Conservation (phyloP, 2,329 filamentous ascomycete species). For the Chrysosporium queenslandicum region DNA sequence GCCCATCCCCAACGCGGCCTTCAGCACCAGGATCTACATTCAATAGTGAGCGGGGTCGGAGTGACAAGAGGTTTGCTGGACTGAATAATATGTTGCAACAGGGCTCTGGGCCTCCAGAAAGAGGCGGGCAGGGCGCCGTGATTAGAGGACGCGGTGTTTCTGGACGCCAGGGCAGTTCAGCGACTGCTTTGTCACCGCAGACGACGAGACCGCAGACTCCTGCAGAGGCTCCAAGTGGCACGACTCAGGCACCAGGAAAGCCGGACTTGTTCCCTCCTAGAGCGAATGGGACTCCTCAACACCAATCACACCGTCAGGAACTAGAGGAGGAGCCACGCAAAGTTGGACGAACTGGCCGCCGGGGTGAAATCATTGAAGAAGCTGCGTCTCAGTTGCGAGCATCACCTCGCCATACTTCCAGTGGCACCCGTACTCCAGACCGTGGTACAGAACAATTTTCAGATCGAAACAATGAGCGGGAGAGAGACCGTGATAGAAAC, state of each 20-base stretch:
- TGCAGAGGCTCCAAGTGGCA: constrained; percentile 22
- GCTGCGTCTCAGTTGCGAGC: constrained; percentile 26
- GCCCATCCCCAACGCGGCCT: constrained; percentile 29
- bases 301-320: constrained; percentile 18
- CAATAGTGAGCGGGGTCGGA: constrained; percentile 32
- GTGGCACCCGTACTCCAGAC: constrained; percentile 19
- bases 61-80: constrained; percentile 40
- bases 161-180: constrained; percentile 26
- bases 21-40: constrained; percentile 31
- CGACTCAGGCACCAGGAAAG: constrained; percentile 19
- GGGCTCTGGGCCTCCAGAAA: constrained; percentile 28
- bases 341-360: constrained; percentile 22
- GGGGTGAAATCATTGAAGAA: constrained; percentile 31
- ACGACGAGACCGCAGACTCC: constrained; percentile 27
- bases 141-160: constrained; percentile 33
- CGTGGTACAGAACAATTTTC: constrained; percentile 21
- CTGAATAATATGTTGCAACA: constrained; percentile 42
- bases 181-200: constrained; percentile 27
- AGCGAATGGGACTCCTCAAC: constrained; percentile 18
- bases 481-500: constrained; percentile 24
- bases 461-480: constrained; percentile 21
- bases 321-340: constrained; percentile 24
- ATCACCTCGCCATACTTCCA: constrained; percentile 24
- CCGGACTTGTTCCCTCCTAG: constrained; percentile 29
- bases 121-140: constrained; percentile 26